Conservation (phyloP, 768 basidiomycete genomes). For the Amanita molliuscula region DNA sequence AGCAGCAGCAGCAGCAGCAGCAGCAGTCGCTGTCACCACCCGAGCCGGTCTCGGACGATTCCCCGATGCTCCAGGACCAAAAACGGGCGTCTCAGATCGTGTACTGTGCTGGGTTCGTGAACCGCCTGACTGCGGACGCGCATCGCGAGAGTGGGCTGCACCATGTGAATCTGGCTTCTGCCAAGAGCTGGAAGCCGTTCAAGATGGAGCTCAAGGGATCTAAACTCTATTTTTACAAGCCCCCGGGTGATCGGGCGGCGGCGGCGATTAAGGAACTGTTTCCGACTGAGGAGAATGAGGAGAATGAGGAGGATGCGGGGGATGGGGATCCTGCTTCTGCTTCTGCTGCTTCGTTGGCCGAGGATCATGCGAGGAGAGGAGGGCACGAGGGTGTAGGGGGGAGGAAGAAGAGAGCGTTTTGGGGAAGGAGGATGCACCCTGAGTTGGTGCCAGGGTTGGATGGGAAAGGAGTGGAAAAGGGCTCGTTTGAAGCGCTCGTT, state of each 20-base stretch:
- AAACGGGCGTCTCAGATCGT: conserved; percentile 74
- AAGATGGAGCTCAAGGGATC: conserved; percentile 78
- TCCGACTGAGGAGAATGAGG: conserved; percentile 44
- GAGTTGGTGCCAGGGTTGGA: conserved; percentile 38
- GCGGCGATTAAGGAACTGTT: conserved; percentile 66
- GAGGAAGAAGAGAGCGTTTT: conserved; percentile 61
- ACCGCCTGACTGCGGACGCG: conserved; percentile 42
- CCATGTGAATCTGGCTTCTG: conserved; percentile 24
- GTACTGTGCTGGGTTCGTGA: conserved; percentile 66
- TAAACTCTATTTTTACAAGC: conserved; percentile 82
- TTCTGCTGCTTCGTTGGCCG: conserved; percentile 9
- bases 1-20: background rate
- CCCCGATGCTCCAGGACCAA: conserved; percentile 23
- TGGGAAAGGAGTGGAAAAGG: conserved; percentile 40
- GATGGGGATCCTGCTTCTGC: conserved; percentile 9
- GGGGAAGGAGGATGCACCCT: conserved; percentile 71
- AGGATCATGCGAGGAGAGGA: conserved; percentile 25
- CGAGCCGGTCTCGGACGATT: conserved; percentile 8
- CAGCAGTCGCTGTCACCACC: conserved; percentile 17
- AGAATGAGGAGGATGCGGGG: conserved; percentile 11
- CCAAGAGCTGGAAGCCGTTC: conserved; percentile 81
- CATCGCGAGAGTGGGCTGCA: background rate
- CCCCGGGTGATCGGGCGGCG: conserved; percentile 53
- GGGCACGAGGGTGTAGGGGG: conserved; percentile 13
- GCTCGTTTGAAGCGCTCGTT: conserved; percentile 67